Conservation (phyloP, 805 yeast genomes). For the Candida michaelii region DNA sequence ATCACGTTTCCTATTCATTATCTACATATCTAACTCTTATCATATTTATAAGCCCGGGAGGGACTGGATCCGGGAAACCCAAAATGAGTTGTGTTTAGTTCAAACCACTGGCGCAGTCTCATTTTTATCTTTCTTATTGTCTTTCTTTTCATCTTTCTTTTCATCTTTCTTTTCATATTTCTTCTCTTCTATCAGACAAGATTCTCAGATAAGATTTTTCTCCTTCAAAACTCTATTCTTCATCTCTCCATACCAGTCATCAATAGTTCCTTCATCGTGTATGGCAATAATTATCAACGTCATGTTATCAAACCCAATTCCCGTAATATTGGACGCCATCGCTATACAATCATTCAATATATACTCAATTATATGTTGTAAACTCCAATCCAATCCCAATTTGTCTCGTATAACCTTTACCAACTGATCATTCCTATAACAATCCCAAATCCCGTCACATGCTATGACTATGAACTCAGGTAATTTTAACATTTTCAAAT, state of each 20-base stretch:
- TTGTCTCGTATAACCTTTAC: conserved; percentile 56
- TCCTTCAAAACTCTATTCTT: conserved; percentile 36
- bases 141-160: no score
- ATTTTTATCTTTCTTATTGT: no score
- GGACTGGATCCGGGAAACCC: no score
- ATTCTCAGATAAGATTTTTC: conserved; percentile 11
- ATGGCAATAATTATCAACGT: conserved; percentile 67
- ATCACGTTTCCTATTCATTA: no score
- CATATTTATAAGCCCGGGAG: no score
- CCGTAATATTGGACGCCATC: conserved; percentile 71
- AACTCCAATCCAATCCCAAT: conserved; percentile 53
- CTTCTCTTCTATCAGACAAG: neutral
- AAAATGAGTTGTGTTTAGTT: no score
- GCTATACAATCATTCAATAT: conserved; percentile 65
- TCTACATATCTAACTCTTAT: no score
- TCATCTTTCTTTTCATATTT: no score
- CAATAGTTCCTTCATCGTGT: conserved; percentile 45
- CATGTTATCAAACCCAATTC: conserved; percentile 84
- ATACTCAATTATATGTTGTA: conserved; percentile 59
- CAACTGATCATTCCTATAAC: conserved; percentile 54
- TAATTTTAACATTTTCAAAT: conserved; percentile 19
- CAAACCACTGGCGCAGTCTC: no score
- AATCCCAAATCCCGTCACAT: conserved; percentile 51
- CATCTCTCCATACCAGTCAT: conserved; percentile 60
- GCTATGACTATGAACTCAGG: conserved; percentile 44